Percentiles rank a stretch among this genome's conserved stretches.
Evolutionary conservation across 2,329 filamentous ascomycete species (phyloP).

Genomic region (Microdochium nivale): DNA sequence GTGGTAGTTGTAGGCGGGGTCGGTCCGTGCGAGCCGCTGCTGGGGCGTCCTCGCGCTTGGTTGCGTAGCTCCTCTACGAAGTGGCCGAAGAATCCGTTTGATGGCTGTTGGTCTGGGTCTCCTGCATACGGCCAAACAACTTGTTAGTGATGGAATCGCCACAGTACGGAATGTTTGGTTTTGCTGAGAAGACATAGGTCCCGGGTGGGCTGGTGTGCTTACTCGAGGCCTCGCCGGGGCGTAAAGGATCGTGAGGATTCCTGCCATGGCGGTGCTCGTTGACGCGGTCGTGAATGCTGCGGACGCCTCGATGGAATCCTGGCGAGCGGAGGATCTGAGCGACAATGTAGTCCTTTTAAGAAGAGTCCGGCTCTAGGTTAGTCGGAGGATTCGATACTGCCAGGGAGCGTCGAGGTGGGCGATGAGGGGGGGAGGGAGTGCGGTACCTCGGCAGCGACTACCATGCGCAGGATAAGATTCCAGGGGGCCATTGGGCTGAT

Average conservation of each 20-base stretch:
- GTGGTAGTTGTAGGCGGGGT: slow-evolving; percentile 12
- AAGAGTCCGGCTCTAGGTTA: neutral
- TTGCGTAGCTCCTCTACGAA: slow-evolving; percentile 44
- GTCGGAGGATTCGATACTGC: no score
- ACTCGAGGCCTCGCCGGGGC: slow-evolving; percentile 44
- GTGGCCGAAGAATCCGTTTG: slow-evolving; percentile 30
- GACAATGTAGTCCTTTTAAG: slow-evolving; percentile 4
- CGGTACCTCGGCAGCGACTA: neutral
- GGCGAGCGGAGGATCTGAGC: slow-evolving; percentile 40
- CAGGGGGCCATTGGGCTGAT: neutral
- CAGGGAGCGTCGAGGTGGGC: no score
- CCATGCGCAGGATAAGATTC: neutral
- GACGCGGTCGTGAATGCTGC: slow-evolving; percentile 40
- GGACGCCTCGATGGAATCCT: slow-evolving; percentile 42
- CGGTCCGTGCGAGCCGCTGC: slow-evolving; percentile 13
- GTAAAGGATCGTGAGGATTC: slow-evolving; percentile 39
- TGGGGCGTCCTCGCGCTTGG: slow-evolving; percentile 37
- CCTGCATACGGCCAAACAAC: neutral
- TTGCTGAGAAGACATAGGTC: no score
- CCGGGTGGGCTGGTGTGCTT: slow-evolving; percentile 8
- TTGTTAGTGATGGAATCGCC: no score
- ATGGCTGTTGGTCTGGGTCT: slow-evolving; percentile 13
- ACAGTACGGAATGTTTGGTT: no score
- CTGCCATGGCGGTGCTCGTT: slow-evolving; percentile 40
- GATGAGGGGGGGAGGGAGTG: neutral